phyloP scores from a whole-genome alignment of 208 protist species.

The Trypanosoma mega region DNA sequence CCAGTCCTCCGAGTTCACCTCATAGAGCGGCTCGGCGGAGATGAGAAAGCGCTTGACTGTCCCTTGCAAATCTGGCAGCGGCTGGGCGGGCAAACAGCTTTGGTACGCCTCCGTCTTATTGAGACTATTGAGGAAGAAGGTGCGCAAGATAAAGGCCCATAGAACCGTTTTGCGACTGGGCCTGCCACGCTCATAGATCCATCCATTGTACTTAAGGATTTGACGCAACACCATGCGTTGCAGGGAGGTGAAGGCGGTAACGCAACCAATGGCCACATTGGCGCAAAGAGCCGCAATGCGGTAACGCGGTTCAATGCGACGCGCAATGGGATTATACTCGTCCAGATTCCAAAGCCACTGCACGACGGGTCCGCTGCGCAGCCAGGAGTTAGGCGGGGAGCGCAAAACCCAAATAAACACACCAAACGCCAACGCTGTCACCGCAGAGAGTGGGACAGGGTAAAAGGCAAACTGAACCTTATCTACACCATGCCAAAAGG shows the following conservation, averaged over 20 bases:
- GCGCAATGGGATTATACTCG: slow-evolving; percentile 35
- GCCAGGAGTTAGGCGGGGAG: slow-evolving; percentile 39
- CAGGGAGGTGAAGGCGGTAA: slow-evolving; percentile 37
- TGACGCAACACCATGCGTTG: slow-evolving; percentile 68
- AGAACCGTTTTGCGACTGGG: slow-evolving; percentile 44
- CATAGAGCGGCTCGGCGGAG: slow-evolving; percentile 51
- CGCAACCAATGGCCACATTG: slow-evolving; percentile 40
- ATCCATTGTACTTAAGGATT: slow-evolving; percentile 72
- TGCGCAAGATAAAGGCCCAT: slow-evolving; percentile 54
- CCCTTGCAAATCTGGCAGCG: slow-evolving; percentile 64
- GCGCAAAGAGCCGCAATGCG: slow-evolving; percentile 44
- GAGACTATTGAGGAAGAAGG: slow-evolving; percentile 49
- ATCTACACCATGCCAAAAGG: slow-evolving; percentile 44
- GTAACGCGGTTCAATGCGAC: slow-evolving; percentile 28
- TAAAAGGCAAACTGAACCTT: slow-evolving; percentile 65
- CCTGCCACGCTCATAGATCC: slow-evolving; percentile 45
- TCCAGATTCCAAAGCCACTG: slow-evolving; percentile 44
- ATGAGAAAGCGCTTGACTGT: slow-evolving; percentile 72
- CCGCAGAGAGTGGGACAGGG: slow-evolving; percentile 50
- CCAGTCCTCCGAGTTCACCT: slow-evolving; percentile 22
- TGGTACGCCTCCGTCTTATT: slow-evolving; percentile 67
- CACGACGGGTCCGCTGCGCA: slow-evolving; percentile 25
- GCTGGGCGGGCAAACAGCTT: slow-evolving; percentile 65
- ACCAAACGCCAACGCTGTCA: slow-evolving; percentile 36
- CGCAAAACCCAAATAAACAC: slow-evolving; percentile 44